Evolutionary conservation across 495 filamentous ascomycete genomes (phyloP), one percentile per base, ranked within the genome.

Genomic region (Corynascus novoguineensis): DNA sequence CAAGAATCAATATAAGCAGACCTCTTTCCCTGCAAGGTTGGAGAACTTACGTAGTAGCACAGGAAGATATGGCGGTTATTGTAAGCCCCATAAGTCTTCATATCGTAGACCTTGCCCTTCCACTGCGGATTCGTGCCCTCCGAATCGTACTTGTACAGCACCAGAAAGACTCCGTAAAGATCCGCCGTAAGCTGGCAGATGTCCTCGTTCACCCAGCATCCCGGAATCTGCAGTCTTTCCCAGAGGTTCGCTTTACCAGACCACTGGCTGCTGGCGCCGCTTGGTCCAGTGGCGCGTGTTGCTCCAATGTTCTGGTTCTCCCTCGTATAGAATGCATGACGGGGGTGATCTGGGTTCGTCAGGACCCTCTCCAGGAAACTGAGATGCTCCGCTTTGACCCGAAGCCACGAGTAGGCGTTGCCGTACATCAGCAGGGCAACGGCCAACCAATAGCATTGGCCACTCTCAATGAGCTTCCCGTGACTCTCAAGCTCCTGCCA

Each of bases 371-470:
- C 56, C 3, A 64, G 25, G 35, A 45, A 61, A 5, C 19, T 38
- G 14, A 65, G 55, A 46, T 70, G 67, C 41, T 68, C 64, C 4
- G 67, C 65, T 32, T 70, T 70, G 57, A 70, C 61, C 5, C 57
- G 53, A 6, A 64, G 31, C 67, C 67, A 70, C 25, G 22, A 44
- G 38, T 28, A 31, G 14, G 58, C 19, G 9, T 35, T 60, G 22
- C 67, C 67, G 37, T 60, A 66, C 10, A 66, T 1, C 3, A 64
- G 41, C 1, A 66, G 37, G 19, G 64, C 60, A 1, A 61, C 9
- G 9, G 66, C 17, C 17, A 47, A 22, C 59, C 58, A 61, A 54
- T 62, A 59, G 55, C 65, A 67, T n/a, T 60, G 24, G 7, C 62
- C 48, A 28, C 52, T 38, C 11, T 37, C 34, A 12, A 58, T 40